A percentile compares a stretch with the other conserved stretches of the same genome.
Conservation (phyloP, 1,139 yeast genomes). For the Geotrichum bryndzae region DNA sequence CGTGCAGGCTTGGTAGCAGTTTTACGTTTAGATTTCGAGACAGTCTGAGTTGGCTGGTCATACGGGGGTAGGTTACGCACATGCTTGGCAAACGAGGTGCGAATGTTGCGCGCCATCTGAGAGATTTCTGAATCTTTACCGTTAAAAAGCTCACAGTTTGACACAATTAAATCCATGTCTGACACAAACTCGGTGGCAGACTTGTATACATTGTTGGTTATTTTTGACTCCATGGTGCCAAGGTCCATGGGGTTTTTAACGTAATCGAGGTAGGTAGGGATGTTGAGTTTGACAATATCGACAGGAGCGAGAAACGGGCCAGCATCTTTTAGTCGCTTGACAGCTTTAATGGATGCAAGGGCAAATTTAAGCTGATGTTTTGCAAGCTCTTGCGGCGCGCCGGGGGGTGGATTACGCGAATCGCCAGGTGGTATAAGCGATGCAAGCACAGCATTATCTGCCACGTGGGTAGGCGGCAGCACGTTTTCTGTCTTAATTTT, state of each 20-base stretch:
- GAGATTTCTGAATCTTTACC: constrained; percentile 81
- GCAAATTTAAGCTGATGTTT: constrained; percentile 72
- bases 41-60: constrained; percentile 64
- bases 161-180: constrained; percentile 85
- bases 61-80: constrained; percentile 90
- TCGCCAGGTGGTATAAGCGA: constrained; percentile 23
- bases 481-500: constrained; percentile 1
- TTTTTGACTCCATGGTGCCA: constrained; percentile 79
- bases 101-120: constrained; percentile 83
- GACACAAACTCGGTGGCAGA: constrained; percentile 60
- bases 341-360: constrained; percentile 46
- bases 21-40: constrained; percentile 48
- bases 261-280: constrained; percentile 83
- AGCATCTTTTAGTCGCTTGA: constrained; percentile 88
- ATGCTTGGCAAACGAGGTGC: constrained; percentile 89
- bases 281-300: constrained; percentile 77
- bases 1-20: background rate
- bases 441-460: background rate
- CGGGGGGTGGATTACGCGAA: constrained; percentile 25
- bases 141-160: constrained; percentile 75
- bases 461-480: background rate
- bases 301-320: constrained; percentile 87
- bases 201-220: constrained; percentile 63
- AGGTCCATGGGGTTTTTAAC: constrained; percentile 90
- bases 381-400: constrained; percentile 53